Evolutionary conservation across 441 rosid species (phyloP).

Genomic region (Populus hybrid): DNA sequence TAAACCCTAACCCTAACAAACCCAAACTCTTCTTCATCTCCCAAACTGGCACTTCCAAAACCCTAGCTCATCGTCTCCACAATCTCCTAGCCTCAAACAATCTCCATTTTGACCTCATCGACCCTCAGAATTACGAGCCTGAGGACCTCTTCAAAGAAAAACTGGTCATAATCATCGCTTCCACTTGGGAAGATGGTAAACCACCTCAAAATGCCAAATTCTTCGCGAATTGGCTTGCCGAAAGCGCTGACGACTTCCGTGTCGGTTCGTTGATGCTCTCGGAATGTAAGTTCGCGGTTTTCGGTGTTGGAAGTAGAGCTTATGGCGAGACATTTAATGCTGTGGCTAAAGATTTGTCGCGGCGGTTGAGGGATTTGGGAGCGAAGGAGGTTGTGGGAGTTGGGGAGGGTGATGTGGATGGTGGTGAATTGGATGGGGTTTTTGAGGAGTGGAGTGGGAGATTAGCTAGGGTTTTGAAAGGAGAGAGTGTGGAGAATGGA

Average conservation of each 20-base stretch:
- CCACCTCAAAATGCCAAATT: conserved; percentile 60
- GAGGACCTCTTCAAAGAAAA: conserved; percentile 75
- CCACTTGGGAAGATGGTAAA: conserved; percentile 85
- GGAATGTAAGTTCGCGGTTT: conserved; percentile 61
- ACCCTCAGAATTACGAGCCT: conserved; percentile 75
- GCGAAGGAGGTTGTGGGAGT: conserved; percentile 58
- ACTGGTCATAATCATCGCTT: conserved; percentile 56
- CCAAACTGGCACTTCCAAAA: conserved; percentile 73
- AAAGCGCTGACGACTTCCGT: conserved; percentile 86
- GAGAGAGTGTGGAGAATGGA: conserved; percentile 27
- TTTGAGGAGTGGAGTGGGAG: conserved; percentile 65
- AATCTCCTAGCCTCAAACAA: conserved; percentile 31
- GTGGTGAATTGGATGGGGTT: conserved; percentile 50
- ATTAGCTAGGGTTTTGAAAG: conserved; percentile 52
- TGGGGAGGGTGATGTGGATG: conserved; percentile 70
- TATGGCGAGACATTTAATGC: conserved; percentile 70
- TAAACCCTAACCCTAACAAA: neutral
- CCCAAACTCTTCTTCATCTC: conserved; percentile 59
- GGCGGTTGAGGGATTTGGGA: conserved; percentile 61
- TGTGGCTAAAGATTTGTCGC: conserved; percentile 63
- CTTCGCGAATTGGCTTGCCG: conserved; percentile 66
- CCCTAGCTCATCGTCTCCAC: conserved; percentile 64
- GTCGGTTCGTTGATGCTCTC: conserved; percentile 71
- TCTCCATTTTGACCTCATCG: conserved; percentile 62
- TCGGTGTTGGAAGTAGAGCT: conserved; percentile 74